These are phyloP conservation scores for Angomonas ambiguus DNA, from an alignment of 208 protist genomes.

Conservation along the genomic window DNA sequence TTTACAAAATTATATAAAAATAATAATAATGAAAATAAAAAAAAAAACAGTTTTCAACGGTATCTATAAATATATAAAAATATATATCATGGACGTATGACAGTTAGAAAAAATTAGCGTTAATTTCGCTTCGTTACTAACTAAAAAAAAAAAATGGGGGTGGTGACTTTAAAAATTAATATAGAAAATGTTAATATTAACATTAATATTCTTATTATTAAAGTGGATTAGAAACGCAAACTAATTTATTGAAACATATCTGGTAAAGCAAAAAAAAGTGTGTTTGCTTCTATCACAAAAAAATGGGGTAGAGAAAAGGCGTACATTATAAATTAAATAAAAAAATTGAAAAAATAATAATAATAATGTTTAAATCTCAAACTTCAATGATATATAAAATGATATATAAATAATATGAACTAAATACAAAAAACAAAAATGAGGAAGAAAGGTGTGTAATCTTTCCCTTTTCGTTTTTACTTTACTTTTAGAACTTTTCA, in stretches of 20 bases:
- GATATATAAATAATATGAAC: neutral
- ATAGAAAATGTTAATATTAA: neutral
- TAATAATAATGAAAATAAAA: neutral
- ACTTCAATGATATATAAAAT: neutral
- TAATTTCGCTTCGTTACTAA: neutral
- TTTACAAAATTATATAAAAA: too few species aligned
- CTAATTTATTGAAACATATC: too few species aligned
- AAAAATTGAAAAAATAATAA: neutral
- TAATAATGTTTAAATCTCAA: neutral
- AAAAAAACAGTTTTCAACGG: neutral
- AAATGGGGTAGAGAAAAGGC: neutral
- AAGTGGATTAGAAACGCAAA: neutral
- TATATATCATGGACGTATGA: neutral
- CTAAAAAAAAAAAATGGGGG: neutral
- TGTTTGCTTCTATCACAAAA: neutral
- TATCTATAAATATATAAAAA: neutral
- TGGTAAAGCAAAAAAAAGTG: too few species aligned
- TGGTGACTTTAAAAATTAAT: neutral
- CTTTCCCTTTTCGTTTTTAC: too few species aligned
- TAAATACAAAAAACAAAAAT: neutral
- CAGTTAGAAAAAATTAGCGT: neutral
- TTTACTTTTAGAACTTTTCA: too few species aligned
- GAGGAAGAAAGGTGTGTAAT: slow-evolving; percentile 1
- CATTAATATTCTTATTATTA: neutral
- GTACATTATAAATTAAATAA: neutral